Percentiles rank a stretch among this genome's conserved stretches.
Conservation (phyloP, 176 grass and related monocot genomes). For the Elymus sibiricus region DNA sequence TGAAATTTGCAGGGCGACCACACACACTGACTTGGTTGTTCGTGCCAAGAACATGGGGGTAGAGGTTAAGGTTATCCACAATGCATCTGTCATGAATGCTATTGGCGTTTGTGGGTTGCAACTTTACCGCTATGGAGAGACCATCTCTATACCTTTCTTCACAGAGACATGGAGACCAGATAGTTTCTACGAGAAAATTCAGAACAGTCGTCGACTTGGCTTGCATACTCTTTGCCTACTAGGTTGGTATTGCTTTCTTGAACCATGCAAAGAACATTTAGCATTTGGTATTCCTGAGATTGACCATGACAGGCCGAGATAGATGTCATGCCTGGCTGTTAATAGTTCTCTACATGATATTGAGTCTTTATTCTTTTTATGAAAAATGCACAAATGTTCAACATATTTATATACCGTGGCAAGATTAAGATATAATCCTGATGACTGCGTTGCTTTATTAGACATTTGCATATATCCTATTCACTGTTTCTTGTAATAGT, state of each 20-base stretch:
- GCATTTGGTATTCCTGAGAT: not conserved
- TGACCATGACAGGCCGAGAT: not conserved
- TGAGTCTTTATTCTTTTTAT: conserved; percentile 6
- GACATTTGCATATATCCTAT: not conserved
- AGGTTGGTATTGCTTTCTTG: conserved; percentile 46
- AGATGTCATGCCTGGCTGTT: not conserved
- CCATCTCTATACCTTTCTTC: conserved; percentile 94
- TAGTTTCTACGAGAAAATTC: conserved; percentile 96
- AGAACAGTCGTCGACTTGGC: conserved; percentile 69
- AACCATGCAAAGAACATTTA: not conserved
- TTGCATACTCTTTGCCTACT: conserved; percentile 94
- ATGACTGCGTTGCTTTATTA: not conserved
- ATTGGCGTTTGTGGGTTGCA: conserved; percentile 89
- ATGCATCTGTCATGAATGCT: conserved; percentile 92
- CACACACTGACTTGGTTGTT: conserved; percentile 91
- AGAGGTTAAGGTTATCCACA: conserved; percentile 82
- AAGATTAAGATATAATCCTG: not conserved
- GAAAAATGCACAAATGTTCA: not conserved
- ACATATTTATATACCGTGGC: not conserved
- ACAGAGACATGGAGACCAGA: conserved; percentile 92
- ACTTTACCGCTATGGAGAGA: conserved; percentile 91
- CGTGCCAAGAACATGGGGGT: conserved; percentile 80
- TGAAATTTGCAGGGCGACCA: conserved; percentile 64
- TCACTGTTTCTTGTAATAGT: not conserved
- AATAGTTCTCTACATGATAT: not conserved